Percentiles rank a stretch among this genome's conserved stretches.
Conservation (phyloP, 192 early-diverging fungal species). For the Coemansia sp. region DNA sequence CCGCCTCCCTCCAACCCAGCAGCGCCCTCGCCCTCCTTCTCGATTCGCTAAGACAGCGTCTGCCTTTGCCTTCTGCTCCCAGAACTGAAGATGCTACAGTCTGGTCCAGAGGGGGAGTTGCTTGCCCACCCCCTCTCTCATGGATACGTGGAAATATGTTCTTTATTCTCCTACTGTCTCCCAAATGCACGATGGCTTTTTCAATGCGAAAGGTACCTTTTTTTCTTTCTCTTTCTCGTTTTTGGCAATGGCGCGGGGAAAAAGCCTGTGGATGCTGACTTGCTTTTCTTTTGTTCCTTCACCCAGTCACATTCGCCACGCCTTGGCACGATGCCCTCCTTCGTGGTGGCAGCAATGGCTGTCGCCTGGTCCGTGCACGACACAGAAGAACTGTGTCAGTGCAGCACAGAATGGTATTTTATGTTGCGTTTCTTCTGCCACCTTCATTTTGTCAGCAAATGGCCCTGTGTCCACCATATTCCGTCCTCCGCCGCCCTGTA, state of each 20-base stretch:
- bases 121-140: not conserved
- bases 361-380: conserved; percentile 19
- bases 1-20: not conserved
- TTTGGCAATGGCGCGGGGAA: conserved; percentile 30
- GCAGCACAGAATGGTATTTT: not conserved
- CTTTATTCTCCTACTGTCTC: not conserved
- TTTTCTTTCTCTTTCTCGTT: not conserved
- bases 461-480: no score
- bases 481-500: no score
- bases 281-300: not conserved
- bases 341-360: conserved; percentile 5
- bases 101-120: conserved; percentile 5
- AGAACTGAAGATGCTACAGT: not conserved
- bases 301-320: not conserved
- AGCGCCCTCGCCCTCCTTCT: not conserved
- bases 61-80: not conserved
- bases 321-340: not conserved
- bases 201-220: not conserved
- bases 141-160: not conserved
- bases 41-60: not conserved
- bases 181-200: not conserved
- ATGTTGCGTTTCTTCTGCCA: not conserved
- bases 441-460: not conserved
- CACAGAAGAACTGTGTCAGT: not conserved
- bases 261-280: not conserved